Evolutionary conservation across 495 filamentous ascomycete genomes (phyloP), one percentile per base, ranked within the genome.

Genomic region (Penicillium coffeae): DNA sequence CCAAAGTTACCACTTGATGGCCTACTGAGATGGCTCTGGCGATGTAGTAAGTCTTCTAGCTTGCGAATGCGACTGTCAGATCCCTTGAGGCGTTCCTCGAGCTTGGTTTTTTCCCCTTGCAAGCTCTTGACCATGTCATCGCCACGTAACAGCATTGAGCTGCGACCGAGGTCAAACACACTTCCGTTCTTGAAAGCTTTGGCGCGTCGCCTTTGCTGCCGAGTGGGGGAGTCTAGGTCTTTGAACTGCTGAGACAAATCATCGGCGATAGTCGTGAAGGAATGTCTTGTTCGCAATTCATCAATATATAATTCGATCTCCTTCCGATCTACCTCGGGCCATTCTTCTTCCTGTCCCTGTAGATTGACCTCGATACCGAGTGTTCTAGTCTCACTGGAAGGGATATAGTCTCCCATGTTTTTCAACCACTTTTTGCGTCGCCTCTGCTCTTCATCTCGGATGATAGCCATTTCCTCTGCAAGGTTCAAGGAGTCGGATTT

Each of bases 101-200:
- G 62, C 59, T 86, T 87, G 8, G 73, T 65, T 57, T 96, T 96
- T 36, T 91, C 88, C 21, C 87, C 85, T 52, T 84, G 82, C 13
- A 96, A 56, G 19, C 75, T 79, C 32, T 75, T 71, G 20, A 89
- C 73, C 45, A 95, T 88, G 52, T 92, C 89, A 54, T 96, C 89
- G 15, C 84, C 87, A 30, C 86, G 80, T 7, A 92, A 75, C 27
- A 95, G 65, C 18, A 96, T 74, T 8, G 90, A 91, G 47, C 86
- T 90, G 49, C 82, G 82, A 27, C 89, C 87, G 47, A 73, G 35
- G 56, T 97, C 93, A 55, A 96, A 90, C 10, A 99, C 78, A 56
- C 91, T 96, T 34, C 93, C 94, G 55, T 90, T 89, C 59, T 96
- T 97, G 76, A 99, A 97, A 0, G 88, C 89, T 58, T 90, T 94